Evolutionary conservation across 345 rosid genomes (phyloP), one percentile per base, ranked within the genome.

Genomic region (Boechera retrofracta): DNA sequence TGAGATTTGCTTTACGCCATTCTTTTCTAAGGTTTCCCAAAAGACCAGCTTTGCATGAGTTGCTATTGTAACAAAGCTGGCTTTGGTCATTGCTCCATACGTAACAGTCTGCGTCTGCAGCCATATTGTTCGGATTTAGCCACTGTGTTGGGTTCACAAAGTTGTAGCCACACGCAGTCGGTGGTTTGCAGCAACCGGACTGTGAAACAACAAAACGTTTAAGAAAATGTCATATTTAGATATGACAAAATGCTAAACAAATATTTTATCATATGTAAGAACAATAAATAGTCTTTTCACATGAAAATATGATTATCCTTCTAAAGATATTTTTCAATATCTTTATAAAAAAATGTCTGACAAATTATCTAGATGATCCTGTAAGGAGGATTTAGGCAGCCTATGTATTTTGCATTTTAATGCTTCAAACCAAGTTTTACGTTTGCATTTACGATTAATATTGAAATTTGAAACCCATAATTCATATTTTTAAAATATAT

Each of bases 141-240:
- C 98, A 94, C 26, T 80, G 6, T 16, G 92, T 94, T 56, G 97
- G 97, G 82, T 81, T 89, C 84, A 85, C 93, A 9, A 82, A 94
- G 52, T 51, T 86, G 86, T 87, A 94, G 10, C 98, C 98, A 70
- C 98, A 94, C 0, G 59, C 79, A 13, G 92, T 82, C 12, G 98
- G 98, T 3, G 98, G 98, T 83, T 94, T 91, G 58, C 98, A 94
- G 47, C 98, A 94, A 6, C 98, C 98, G 24, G 97, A 87, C 98
- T 94, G 86, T 36, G 29, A 18, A 4, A 26, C 54, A 11, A n/a
- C 41, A 62, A 41, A 4, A 24, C 21, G 18, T 24, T 24, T 18
- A 35, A 45, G 13, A 57, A 42, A 35, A 7, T 35, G 4, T 36
- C 26, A 33, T 4, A 8, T 15, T 29, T 38, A 71, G 12, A 36